Conservation (phyloP, 129 eudicot genomes). For the Solidago caesia region DNA sequence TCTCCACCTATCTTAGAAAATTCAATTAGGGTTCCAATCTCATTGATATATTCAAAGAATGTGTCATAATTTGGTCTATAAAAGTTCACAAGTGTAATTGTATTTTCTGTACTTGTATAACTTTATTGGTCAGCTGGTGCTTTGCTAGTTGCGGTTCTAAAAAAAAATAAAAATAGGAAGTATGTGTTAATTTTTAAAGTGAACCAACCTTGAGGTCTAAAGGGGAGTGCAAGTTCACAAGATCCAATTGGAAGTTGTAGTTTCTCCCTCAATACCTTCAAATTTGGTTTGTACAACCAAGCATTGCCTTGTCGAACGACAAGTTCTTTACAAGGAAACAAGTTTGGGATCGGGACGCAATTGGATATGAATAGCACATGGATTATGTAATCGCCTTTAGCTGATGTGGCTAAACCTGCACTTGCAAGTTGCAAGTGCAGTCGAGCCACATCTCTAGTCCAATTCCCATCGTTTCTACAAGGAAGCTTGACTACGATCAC, state of each 20-base stretch:
- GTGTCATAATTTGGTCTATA: neutral
- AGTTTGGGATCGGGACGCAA: constrained; percentile 69
- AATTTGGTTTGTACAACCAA: constrained; percentile 69
- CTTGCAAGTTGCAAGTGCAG: constrained; percentile 70
- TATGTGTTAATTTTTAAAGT: neutral
- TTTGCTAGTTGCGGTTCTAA: too few species aligned
- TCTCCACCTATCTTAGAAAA: constrained; percentile 8
- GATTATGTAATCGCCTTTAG: constrained; percentile 51
- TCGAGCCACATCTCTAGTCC: constrained; percentile 78
- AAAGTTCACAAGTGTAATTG: neutral
- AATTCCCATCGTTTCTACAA: constrained; percentile 47
- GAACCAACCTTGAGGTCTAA: constrained; percentile 53
- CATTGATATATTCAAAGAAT: too few species aligned
- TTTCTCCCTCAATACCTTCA: constrained; percentile 55
- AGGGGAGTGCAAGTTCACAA: constrained; percentile 77
- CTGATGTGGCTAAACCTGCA: constrained; percentile 62
- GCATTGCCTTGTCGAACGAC: constrained; percentile 51
- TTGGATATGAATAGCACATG: constrained; percentile 56
- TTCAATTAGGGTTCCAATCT: neutral
- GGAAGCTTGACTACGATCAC: constrained; percentile 76
- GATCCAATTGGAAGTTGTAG: constrained; percentile 77
- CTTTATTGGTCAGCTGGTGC: too few species aligned
- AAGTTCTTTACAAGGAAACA: constrained; percentile 74
- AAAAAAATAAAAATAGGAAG: too few species aligned
- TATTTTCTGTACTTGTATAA: too few species aligned